Percentiles rank a stretch among this genome's conserved stretches.
These are phyloP conservation scores for Fusarium floridanum DNA, from an alignment of 2,329 filamentous ascomycete species.

Conservation along the genomic window DNA sequence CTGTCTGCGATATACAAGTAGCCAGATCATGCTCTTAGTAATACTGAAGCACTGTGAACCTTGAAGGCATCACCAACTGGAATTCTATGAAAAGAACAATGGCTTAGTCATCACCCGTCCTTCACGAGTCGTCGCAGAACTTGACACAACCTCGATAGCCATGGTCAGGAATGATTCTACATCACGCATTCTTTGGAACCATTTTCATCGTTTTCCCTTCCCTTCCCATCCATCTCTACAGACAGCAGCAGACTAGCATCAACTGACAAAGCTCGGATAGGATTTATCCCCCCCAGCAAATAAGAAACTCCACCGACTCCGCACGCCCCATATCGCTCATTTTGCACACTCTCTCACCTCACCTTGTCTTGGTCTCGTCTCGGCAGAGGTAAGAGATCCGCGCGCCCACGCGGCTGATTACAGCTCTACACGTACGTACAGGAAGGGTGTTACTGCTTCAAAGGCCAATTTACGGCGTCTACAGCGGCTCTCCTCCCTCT, in stretches of 20 bases:
- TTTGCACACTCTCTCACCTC: background rate
- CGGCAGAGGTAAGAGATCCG: constrained; percentile 24
- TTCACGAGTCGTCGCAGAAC: constrained; percentile 25
- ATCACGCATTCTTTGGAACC: background rate
- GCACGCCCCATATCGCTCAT: constrained; percentile 35
- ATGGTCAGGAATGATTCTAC: constrained; percentile 17
- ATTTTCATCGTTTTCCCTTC: background rate
- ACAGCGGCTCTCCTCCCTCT: background rate
- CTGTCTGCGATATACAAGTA: too few species aligned
- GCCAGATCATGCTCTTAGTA: background rate
- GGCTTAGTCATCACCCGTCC: constrained; percentile 38
- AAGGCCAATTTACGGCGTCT: background rate
- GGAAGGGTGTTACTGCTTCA: background rate
- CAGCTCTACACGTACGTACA: background rate
- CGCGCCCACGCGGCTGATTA: constrained; percentile 3
- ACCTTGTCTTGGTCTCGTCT: constrained; percentile 2
- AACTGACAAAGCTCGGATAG: background rate
- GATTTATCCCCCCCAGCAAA: constrained; percentile 15
- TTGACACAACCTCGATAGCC: constrained; percentile 19
- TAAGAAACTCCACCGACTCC: constrained; percentile 33
- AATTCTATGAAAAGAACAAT: background rate
- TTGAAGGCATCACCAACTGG: constrained; percentile 20
- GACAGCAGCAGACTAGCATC: constrained; percentile 7
- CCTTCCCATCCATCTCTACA: background rate
- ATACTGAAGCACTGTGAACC: background rate